Percentiles rank a stretch among this genome's conserved stretches.
phyloP scores from a whole-genome alignment of 176 grass and related monocot genomes.

The Aegilops tauschii region DNA sequence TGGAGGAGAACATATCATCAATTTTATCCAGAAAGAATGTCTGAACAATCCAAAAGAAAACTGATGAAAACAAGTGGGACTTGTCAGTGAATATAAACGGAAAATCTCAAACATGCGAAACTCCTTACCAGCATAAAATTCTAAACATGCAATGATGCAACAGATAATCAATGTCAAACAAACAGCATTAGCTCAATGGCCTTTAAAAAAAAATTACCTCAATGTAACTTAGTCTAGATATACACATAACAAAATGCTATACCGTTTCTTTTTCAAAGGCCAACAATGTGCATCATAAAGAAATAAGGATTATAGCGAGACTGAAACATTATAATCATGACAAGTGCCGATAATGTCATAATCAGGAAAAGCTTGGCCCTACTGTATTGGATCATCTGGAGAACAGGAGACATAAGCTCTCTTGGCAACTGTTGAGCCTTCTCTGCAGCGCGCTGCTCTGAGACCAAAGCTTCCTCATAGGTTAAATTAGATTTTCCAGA shows the following conservation, averaged over 20 bases:
- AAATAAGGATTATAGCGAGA: neutral
- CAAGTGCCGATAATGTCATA: slow-evolving; percentile 13
- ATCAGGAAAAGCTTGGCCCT: slow-evolving; percentile 38
- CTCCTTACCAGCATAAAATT: neutral
- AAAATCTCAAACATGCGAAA: slow-evolving; percentile 6
- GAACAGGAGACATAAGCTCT: slow-evolving; percentile 63
- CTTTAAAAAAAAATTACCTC: neutral
- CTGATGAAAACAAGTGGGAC: neutral
- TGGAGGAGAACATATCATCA: neutral
- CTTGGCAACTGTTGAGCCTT: slow-evolving; percentile 78
- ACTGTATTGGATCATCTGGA: slow-evolving; percentile 83
- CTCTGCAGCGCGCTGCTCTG: slow-evolving; percentile 59
- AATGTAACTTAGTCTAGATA: slow-evolving; percentile 18
- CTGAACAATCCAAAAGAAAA: neutral
- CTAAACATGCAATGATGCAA: neutral
- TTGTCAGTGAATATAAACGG: neutral
- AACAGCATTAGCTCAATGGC: neutral
- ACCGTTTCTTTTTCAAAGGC: neutral
- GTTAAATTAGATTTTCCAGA: slow-evolving; percentile 85
- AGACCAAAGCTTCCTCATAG: slow-evolving; percentile 89
- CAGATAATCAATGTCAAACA: neutral
- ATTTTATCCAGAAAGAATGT: neutral
- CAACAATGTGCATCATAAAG: slow-evolving; percentile 4
- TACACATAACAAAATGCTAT: slow-evolving; percentile 20
- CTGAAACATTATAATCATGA: slow-evolving; percentile 14